These are phyloP conservation scores for Peronospora tabacina DNA, from an alignment of 352 stramenopile species.

Conservation along the genomic window DNA sequence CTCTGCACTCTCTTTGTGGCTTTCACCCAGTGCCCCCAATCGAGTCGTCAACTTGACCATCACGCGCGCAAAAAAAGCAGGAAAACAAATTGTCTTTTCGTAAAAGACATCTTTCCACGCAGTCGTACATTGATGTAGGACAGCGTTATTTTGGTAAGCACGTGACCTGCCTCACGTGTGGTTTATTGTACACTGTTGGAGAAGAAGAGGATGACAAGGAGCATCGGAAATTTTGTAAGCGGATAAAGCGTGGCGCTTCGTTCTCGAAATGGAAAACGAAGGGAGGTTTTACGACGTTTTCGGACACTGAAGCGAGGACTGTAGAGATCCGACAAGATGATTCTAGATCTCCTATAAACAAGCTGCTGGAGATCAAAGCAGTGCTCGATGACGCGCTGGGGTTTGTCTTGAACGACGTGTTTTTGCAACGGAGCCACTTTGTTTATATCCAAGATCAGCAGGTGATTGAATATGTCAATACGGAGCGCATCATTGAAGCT, in stretches of 20 bases:
- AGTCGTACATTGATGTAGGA: constrained; percentile 70
- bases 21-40: constrained; percentile 14
- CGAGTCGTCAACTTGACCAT: constrained; percentile 14
- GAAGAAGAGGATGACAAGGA: constrained; percentile 69
- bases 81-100: constrained; percentile 6
- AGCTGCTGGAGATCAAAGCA: constrained; percentile 62
- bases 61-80: constrained; percentile 15
- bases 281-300: constrained; percentile 38
- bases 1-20: constrained; percentile 9
- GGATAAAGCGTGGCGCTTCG: constrained; percentile 33
- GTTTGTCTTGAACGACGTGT: constrained; percentile 40
- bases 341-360: constrained; percentile 49
- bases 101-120: constrained; percentile 21
- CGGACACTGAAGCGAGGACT: constrained; percentile 38
- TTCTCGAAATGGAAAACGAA: constrained; percentile 68
- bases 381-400: constrained; percentile 68
- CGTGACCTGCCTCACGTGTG: constrained; percentile 51
- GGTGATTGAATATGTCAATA: constrained; percentile 57
- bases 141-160: constrained; percentile 63
- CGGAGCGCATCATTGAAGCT: constrained; percentile 42
- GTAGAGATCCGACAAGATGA: constrained; percentile 59
- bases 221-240: constrained; percentile 54
- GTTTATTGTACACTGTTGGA: constrained; percentile 62
- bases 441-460: constrained; percentile 51
- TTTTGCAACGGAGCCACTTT: constrained; percentile 52